Evolutionary conservation across 768 basidiomycete genomes (phyloP).

Genomic region (Naganishia randhawae): DNA sequence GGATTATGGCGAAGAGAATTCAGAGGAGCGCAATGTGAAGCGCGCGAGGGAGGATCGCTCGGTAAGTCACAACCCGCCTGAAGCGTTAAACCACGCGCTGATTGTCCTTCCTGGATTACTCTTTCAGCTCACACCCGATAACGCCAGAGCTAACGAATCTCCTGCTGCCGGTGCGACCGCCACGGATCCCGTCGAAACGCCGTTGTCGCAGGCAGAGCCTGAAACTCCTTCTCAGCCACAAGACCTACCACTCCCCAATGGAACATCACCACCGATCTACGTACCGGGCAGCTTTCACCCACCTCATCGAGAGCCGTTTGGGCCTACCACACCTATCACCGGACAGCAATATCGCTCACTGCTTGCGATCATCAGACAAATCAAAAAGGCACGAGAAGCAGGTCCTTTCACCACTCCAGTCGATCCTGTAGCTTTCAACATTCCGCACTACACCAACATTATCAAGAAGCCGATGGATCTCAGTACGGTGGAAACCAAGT

Average conservation of each 20-base stretch:
- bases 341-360: conserved; percentile 74
- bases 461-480: conserved; percentile 93
- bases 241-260: conserved; percentile 2
- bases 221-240: conserved; percentile 5
- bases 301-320: conserved; percentile 40
- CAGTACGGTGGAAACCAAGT: conserved; percentile 82
- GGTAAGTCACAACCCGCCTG: conserved; percentile 1
- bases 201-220: background rate
- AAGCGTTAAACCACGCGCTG: background rate
- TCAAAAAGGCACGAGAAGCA: conserved; percentile 84
- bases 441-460: conserved; percentile 80
- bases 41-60: conserved; percentile 15
- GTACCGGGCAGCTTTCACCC: conserved; percentile 37
- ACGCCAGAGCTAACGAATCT: background rate
- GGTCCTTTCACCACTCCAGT: conserved; percentile 79
- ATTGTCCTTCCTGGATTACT: background rate
- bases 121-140: background rate
- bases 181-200: background rate
- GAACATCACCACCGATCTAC: conserved; percentile 19
- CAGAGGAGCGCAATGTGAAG: conserved; percentile 9
- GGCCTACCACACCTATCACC: conserved; percentile 55
- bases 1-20: background rate
- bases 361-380: conserved; percentile 66
- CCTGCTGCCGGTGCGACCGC: background rate
- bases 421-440: conserved; percentile 66